Base-by-base conservation (phyloP, 768 basidiomycete genomes). In the Mycena metata region DNA sequence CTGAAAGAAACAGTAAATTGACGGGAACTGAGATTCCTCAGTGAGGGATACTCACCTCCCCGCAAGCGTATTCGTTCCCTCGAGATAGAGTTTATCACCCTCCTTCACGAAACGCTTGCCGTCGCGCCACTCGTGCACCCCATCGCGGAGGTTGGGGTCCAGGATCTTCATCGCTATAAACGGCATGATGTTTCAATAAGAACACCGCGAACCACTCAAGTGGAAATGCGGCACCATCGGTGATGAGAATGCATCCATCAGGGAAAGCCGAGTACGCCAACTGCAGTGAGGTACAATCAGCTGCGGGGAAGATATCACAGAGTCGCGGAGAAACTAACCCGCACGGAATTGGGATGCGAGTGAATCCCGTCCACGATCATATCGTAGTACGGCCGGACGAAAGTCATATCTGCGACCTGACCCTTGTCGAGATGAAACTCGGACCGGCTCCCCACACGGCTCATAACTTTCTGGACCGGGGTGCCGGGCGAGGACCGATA, bases 341-440 rank as follows among this genome's bases (percentile, higher is more conserved):
- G 84, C 64, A 96, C 93, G 49, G 94, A 94, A 76, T 95, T 94
- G 17, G 96, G 95, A 78, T 96, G 95, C 15, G 90, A 93, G 76
- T 97, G 96, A 60, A 96, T 89, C 0, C 95, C 96, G 76, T 97
- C 96, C 9, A 95, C 95, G 69, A 96, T 97, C 60, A 96, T 82
- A 60, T 91, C 94, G 74, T 94, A 97, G 79, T 89, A 96, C 16
- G 96, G 96, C 69, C 94, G 82, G 65, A 81, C 81, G 68, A 88
- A 87, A 5, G 81, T 83, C 80, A 89, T 89, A 71, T 84, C 83
- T 46, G 85, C 83, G 13, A 85, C 77, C 57, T 83, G 77, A 9
- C 85, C 86, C 70, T 87, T 87, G 41, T 85, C 83, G 24, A 86
- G 80, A 74, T 79, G 83, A 68, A 81, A 74, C 64, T 78, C 79